Evolutionary conservation across 495 filamentous ascomycete genomes (phyloP).

Genomic region (Xylaria intraflava): DNA sequence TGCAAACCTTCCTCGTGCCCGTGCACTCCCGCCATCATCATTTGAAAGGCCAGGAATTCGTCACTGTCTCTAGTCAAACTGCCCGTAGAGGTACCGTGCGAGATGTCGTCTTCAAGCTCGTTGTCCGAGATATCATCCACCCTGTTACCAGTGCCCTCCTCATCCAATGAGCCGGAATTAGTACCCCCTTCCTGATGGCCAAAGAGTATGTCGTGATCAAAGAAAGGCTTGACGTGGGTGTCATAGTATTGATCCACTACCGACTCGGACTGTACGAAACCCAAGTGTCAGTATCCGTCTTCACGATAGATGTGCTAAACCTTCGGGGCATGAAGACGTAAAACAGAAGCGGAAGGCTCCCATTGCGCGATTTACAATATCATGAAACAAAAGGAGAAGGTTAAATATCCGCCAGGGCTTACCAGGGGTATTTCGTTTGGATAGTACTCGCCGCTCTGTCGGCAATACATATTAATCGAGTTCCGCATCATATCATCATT

Average conservation of each 20-base stretch:
- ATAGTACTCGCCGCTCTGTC: constrained; percentile 3
- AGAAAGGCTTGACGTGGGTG: constrained; percentile 2
- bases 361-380: not conserved
- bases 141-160: not conserved
- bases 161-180: not conserved
- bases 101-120: not conserved
- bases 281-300: not conserved
- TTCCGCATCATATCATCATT: not conserved
- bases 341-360: not conserved
- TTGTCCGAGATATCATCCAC: constrained; percentile 7
- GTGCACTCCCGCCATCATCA: not conserved
- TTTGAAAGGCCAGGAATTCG: not conserved
- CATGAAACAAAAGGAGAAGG: not conserved
- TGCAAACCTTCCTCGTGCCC: not conserved
- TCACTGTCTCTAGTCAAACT: not conserved
- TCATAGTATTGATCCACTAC: constrained; percentile 1
- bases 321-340: not conserved
- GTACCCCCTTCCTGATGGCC: not conserved
- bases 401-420: not conserved
- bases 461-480: constrained; percentile 8
- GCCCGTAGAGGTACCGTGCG: not conserved
- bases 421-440: constrained; percentile 8
- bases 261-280: not conserved
- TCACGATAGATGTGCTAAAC: not conserved
- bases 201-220: not conserved